Conservation (phyloP, 495 filamentous ascomycete species). For the Cercophora newfieldiana region DNA sequence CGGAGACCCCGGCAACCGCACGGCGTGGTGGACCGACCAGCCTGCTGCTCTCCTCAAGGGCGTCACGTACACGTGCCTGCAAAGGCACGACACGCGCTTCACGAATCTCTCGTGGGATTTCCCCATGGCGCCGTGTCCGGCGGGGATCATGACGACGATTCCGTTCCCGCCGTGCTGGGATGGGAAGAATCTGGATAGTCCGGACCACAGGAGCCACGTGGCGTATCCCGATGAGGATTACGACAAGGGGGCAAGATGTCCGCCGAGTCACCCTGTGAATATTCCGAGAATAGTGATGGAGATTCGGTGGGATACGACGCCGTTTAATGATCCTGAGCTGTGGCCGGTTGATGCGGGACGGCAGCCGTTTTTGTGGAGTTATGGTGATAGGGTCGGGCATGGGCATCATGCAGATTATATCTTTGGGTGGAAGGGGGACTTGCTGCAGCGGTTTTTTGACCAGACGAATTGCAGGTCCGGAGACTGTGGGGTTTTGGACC, state of each 20-base stretch:
- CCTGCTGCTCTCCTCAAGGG: not conserved
- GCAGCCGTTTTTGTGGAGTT: constrained; percentile 46
- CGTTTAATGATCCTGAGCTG: constrained; percentile 35
- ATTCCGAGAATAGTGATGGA: constrained; percentile 48
- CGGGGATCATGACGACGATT: constrained; percentile 24
- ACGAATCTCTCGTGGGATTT: constrained; percentile 9
- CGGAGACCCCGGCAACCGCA: constrained; percentile 51
- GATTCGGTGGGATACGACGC: constrained; percentile 46
- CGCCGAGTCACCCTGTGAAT: constrained; percentile 27
- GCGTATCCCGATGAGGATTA: constrained; percentile 35
- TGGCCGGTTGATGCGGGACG: constrained; percentile 41
- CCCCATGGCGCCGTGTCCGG: constrained; percentile 8
- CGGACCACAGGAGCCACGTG: constrained; percentile 41
- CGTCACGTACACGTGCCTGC: not conserved
- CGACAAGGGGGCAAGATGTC: constrained; percentile 28
- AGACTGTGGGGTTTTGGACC: not conserved
- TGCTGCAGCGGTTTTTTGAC: constrained; percentile 26
- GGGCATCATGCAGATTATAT: constrained; percentile 41
- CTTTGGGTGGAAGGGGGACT: constrained; percentile 40
- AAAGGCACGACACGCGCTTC: constrained; percentile 14
- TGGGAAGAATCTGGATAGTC: constrained; percentile 29
- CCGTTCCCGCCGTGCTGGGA: constrained; percentile 27
- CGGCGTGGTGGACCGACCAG: constrained; percentile 5
- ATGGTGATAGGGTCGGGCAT: constrained; percentile 38
- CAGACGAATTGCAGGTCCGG: not conserved